Evolutionary conservation across 176 grass and related monocot species (phyloP).

Genomic region (Phoenix roebelenii): DNA sequence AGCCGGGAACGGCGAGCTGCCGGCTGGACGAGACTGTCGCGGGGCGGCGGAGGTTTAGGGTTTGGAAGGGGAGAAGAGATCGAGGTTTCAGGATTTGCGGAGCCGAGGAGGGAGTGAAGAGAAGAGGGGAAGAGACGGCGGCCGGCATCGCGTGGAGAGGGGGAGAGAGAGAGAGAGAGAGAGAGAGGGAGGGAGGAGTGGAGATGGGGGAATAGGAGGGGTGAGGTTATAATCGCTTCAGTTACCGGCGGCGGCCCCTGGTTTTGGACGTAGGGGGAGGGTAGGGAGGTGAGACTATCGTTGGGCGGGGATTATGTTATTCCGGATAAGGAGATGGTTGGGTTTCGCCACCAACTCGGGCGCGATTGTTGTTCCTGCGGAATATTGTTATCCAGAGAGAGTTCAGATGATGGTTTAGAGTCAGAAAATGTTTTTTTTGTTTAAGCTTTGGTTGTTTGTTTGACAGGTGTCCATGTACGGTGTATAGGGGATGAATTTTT

Average conservation of each 20-base stretch:
- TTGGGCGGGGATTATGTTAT: neutral
- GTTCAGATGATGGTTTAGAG: no score
- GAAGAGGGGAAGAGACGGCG: neutral
- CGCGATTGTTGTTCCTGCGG: no score
- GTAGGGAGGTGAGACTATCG: slow-evolving; percentile 3
- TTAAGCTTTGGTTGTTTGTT: no score
- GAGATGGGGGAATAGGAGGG: neutral
- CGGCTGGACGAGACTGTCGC: no score
- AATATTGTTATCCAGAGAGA: no score
- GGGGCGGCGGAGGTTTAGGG: slow-evolving; percentile 1
- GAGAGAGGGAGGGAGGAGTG: no score
- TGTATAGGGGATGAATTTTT: no score
- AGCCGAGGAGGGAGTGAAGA: slow-evolving; percentile 40
- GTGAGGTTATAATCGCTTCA: slow-evolving; percentile 6
- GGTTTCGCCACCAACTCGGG: neutral
- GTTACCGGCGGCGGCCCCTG: slow-evolving; percentile 36
- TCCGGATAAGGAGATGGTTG: slow-evolving; percentile 28
- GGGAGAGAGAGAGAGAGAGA: slow-evolving; percentile 11
- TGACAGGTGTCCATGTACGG: no score
- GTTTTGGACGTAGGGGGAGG: slow-evolving; percentile 18
- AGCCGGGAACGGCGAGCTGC: slow-evolving; percentile 1
- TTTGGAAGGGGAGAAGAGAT: slow-evolving; percentile 5
- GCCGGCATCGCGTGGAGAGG: neutral
- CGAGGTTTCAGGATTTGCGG: neutral
- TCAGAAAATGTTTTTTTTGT: no score